Conservation (phyloP, 768 basidiomycete species). For the Agrocybe pediades region DNA sequence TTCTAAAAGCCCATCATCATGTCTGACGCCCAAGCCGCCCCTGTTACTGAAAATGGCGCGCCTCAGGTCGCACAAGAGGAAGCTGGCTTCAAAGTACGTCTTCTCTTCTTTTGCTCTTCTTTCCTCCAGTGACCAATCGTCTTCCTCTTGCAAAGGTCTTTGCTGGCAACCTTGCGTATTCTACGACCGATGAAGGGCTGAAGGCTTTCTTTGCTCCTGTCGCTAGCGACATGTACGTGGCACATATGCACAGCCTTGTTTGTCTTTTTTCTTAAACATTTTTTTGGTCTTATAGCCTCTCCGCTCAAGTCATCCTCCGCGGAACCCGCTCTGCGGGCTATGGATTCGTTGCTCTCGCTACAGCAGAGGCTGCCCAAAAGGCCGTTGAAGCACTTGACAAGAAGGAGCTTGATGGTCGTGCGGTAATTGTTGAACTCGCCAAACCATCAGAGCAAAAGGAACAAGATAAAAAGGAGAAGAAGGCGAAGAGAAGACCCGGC, state of each 20-base stretch:
- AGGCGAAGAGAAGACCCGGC: conserved; percentile 77
- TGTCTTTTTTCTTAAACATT: conserved; percentile 8
- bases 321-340: conserved; percentile 87
- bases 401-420: conserved; percentile 86
- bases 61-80: conserved; percentile 80
- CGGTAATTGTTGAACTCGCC: conserved; percentile 89
- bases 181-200: conserved; percentile 93
- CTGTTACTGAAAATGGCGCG: conserved; percentile 81
- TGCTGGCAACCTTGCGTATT: conserved; percentile 94
- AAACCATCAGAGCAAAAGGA: conserved; percentile 90
- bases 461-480: conserved; percentile 78
- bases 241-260: conserved; percentile 44
- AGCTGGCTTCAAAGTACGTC: conserved; percentile 77
- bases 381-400: conserved; percentile 87
- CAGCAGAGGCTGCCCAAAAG: conserved; percentile 79
- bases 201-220: conserved; percentile 92
- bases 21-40: conserved; percentile 91
- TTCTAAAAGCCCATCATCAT: conserved; percentile 61
- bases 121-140: conserved; percentile 21
- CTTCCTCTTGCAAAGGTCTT: conserved; percentile 64
- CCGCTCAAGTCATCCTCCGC: conserved; percentile 85
- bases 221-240: conserved; percentile 82
- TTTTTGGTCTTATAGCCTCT: conserved; percentile 50
- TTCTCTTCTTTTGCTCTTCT: conserved; percentile 21
- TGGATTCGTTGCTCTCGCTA: conserved; percentile 87